These are phyloP conservation scores for Kuraishia cidri DNA, from an alignment of 805 yeast species.

Conservation along the genomic window DNA sequence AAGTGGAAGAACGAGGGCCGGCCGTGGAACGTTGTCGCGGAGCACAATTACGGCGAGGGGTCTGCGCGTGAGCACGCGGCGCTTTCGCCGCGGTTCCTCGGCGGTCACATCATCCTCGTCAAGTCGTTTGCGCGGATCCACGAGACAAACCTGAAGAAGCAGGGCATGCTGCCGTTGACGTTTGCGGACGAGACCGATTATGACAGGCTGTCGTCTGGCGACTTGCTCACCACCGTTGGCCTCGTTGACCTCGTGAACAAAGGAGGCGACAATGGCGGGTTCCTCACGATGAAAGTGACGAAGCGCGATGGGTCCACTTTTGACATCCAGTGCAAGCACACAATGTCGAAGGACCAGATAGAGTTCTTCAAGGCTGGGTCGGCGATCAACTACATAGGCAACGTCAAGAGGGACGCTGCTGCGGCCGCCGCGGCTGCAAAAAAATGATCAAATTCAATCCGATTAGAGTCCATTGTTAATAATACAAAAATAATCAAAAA, in stretches of 20 bases:
- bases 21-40: constrained; percentile 95
- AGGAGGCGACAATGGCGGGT: constrained; percentile 85
- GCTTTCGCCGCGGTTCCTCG: constrained; percentile 87
- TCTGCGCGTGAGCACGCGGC: constrained; percentile 99
- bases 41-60: constrained; percentile 98
- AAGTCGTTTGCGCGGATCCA: constrained; percentile 98
- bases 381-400: constrained; percentile 78
- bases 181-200: constrained; percentile 88
- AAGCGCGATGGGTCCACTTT: constrained; percentile 65
- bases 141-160: constrained; percentile 96
- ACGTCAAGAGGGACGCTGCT: constrained; percentile 9
- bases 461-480: too few species aligned
- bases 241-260: constrained; percentile 69
- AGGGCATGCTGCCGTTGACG: constrained; percentile 93
- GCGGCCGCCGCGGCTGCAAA: too few species aligned
- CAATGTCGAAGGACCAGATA: constrained; percentile 94
- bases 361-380: constrained; percentile 97
- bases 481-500: background rate
- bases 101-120: constrained; percentile 81
- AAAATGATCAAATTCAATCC: too few species aligned
- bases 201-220: constrained; percentile 72
- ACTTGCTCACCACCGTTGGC: constrained; percentile 66
- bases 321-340: constrained; percentile 75
- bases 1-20: constrained; percentile 81
- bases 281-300: constrained; percentile 60